phyloP scores from a whole-genome alignment of 2,329 filamentous ascomycete species.

The Endocalyx cinctus region DNA sequence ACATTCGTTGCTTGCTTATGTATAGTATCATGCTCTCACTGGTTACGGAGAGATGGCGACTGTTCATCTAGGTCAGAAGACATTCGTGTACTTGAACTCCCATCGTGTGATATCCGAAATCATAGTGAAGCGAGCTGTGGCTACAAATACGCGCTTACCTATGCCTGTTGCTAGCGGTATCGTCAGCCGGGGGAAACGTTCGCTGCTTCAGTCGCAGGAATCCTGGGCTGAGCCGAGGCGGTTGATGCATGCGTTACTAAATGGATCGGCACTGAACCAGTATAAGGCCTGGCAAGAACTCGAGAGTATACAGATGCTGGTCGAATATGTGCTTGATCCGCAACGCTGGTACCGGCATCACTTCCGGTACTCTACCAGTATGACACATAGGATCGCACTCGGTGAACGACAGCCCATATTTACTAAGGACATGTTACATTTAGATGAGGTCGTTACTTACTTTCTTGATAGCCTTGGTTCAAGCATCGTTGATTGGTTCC shows the following conservation, averaged over 20 bases:
- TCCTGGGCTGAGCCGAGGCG: constrained; percentile 32
- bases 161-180: constrained; percentile 32
- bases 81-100: constrained; percentile 38
- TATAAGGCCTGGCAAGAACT: constrained; percentile 31
- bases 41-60: constrained; percentile 25
- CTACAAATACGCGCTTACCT: constrained; percentile 28
- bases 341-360: constrained; percentile 33
- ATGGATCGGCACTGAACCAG: constrained; percentile 26
- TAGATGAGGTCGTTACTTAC: constrained; percentile 29
- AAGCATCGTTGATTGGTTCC: constrained; percentile 35
- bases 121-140: constrained; percentile 29
- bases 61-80: constrained; percentile 27
- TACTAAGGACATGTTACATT: constrained; percentile 29
- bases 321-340: constrained; percentile 29
- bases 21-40: too few species aligned
- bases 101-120: constrained; percentile 33
- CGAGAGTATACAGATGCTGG: constrained; percentile 32
- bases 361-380: constrained; percentile 35
- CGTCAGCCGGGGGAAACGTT: constrained; percentile 28
- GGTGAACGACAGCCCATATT: constrained; percentile 28
- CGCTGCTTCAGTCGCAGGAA: constrained; percentile 27
- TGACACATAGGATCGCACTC: constrained; percentile 31
- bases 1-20: too few species aligned
- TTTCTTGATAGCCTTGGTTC: constrained; percentile 31
- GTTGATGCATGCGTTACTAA: constrained; percentile 34